Evolutionary conservation across 2,329 filamentous ascomycete species (phyloP), one percentile per base, ranked within the genome.

Genomic region (Xylaria multiplex): DNA sequence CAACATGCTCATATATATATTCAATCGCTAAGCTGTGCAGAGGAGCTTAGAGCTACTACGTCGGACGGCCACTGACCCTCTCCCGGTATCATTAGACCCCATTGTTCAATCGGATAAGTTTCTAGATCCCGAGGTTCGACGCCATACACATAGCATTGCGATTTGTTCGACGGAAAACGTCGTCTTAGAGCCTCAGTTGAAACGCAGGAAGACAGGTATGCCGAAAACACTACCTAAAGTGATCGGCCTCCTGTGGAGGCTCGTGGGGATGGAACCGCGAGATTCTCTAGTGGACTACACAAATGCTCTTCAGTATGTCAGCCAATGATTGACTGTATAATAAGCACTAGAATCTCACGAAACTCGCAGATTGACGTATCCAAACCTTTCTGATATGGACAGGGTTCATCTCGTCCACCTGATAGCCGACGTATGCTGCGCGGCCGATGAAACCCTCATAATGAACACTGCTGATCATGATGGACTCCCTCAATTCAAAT

Each of bases 401-500:
- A 84, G 86, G 72, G 87, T 84, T 70, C 80, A 81, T 40, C 77
- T 83, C 8, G 78, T 91, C 46, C 79, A 86, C 43, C 75, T 84
- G 11, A 74, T 93, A 14, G 86, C 88, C 2, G 83, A 82, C 55
- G 75, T 88, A 54, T 81, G 85, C 19, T 92, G 90, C 74, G 84
- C 84, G 16, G 79, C 81, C 14, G 83, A 86, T 62, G 79, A 80
- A 37, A 83, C 80, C 6, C 75, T 89, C 53, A 69, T 40, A 11
- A 64, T 73, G 19, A 58, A 62, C n/a, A 42, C 45, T 4, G 53
- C 56, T 9, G 62, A 60, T 16, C 55, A 61, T 11, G 58, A 63
- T 16, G 62, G 56, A 8, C 19, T 42, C 3, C 53, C 56, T 1
- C 61, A 45, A 11, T 62, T 74, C 14, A 59, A 66, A 7, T 79